Evolutionary conservation across 2,329 filamentous ascomycete species (phyloP).

Genomic region (Calonectria leucothoes): DNA sequence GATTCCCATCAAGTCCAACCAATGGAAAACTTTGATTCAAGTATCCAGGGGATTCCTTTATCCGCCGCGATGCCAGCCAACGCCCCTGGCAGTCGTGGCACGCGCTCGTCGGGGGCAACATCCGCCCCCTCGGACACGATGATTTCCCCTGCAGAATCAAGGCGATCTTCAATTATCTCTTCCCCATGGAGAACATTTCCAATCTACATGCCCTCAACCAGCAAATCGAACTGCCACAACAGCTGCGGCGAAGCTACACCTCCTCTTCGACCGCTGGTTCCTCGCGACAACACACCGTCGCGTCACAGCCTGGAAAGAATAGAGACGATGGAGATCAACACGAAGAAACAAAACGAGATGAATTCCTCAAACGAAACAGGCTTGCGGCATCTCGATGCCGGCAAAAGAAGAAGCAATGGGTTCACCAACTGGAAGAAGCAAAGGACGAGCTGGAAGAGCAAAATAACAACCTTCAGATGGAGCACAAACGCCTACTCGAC

Average conservation of each 20-base stretch:
- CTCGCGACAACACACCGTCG: conserved; percentile 26
- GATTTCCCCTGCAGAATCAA: conserved; percentile 28
- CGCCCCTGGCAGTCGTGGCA: neutral
- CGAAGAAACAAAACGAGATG: conserved; percentile 58
- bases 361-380: conserved; percentile 77
- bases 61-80: neutral
- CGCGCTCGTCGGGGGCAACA: conserved; percentile 22
- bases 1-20: neutral
- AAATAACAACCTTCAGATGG: conserved; percentile 55
- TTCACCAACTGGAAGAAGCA: conserved; percentile 60
- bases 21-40: neutral
- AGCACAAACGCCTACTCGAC: conserved; percentile 55
- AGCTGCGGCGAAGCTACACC: conserved; percentile 4
- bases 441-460: conserved; percentile 57
- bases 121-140: conserved; percentile 8
- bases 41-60: neutral
- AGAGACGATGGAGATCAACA: conserved; percentile 38
- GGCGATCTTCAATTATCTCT: conserved; percentile 32
- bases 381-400: conserved; percentile 80
- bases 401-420: conserved; percentile 71
- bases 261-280: neutral
- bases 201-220: conserved; percentile 1
- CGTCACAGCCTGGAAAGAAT: conserved; percentile 18
- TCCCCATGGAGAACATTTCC: neutral
- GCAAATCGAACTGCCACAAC: neutral